These are phyloP conservation scores for Colletotrichum euphorbiae DNA, from an alignment of 2,329 filamentous ascomycete species.

Conservation along the genomic window DNA sequence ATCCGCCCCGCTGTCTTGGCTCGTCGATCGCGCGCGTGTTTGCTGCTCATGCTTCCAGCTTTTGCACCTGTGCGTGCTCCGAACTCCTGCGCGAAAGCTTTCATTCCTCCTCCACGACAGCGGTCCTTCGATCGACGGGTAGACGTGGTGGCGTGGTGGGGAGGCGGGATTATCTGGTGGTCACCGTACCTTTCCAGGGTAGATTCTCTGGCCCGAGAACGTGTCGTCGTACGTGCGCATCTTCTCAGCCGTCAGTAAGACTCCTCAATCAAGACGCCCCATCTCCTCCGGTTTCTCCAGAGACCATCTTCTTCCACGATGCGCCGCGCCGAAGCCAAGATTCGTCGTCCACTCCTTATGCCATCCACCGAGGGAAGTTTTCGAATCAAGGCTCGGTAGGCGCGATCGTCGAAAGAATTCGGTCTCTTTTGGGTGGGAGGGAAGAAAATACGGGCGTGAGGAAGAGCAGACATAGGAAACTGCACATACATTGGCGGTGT, in stretches of 20 bases:
- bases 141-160: background rate
- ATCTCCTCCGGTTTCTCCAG: background rate
- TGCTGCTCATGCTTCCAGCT: background rate
- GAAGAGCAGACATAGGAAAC: background rate
- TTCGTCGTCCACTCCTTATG: background rate
- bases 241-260: constrained; percentile 50
- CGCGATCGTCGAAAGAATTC: background rate
- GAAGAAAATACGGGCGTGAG: background rate
- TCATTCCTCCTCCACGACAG: background rate
- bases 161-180: background rate
- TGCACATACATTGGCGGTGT: constrained; percentile 38
- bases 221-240: constrained; percentile 77
- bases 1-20: background rate
- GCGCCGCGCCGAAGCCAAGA: background rate
- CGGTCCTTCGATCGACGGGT: constrained; percentile 25
- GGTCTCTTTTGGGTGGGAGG: background rate
- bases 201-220: constrained; percentile 75
- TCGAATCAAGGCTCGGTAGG: constrained; percentile 17
- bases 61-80: background rate
- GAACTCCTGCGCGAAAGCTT: background rate
- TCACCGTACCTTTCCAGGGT: constrained; percentile 73
- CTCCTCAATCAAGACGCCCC: background rate
- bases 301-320: background rate
- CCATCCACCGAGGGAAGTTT: background rate
- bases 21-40: constrained; percentile 12